phyloP scores from a whole-genome alignment of 2,329 filamentous ascomycete species.

The Diaporthe nobilis region DNA sequence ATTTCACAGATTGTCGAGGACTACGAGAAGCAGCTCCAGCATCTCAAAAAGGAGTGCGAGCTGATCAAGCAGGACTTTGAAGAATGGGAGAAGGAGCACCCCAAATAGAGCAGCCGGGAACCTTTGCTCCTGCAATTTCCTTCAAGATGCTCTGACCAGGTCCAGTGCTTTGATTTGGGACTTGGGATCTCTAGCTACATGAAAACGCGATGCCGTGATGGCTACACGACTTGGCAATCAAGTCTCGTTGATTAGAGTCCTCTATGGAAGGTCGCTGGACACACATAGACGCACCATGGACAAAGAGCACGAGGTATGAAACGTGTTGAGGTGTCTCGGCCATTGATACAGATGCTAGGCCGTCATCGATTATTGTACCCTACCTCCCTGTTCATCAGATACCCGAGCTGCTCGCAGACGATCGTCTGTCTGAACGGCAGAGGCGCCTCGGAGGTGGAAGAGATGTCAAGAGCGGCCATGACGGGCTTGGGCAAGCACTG shows the following conservation, averaged over 20 bases:
- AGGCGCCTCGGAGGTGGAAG: not conserved
- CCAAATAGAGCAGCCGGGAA: constrained; percentile 35
- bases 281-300: not conserved
- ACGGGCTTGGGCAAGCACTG: not conserved
- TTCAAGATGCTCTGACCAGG: not conserved
- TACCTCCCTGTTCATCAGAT: not conserved
- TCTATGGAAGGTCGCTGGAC: not conserved
- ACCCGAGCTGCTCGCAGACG: not conserved
- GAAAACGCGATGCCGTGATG: not conserved
- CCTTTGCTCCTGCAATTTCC: not conserved
- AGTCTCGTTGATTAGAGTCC: not conserved
- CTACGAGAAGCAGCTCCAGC: constrained; percentile 84
- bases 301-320: not conserved
- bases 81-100: constrained; percentile 67
- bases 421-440: not conserved
- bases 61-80: constrained; percentile 71
- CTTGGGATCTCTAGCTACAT: not conserved
- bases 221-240: not conserved
- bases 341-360: constrained; percentile 5
- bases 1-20: constrained; percentile 78
- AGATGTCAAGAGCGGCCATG: not conserved
- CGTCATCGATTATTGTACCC: not conserved
- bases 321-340: not conserved
- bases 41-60: constrained; percentile 81
- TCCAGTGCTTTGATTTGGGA: not conserved